Evolutionary conservation across 495 filamentous ascomycete species (phyloP), one percentile per base, ranked within the genome.

Genomic region (Xeromyces bisporus): DNA sequence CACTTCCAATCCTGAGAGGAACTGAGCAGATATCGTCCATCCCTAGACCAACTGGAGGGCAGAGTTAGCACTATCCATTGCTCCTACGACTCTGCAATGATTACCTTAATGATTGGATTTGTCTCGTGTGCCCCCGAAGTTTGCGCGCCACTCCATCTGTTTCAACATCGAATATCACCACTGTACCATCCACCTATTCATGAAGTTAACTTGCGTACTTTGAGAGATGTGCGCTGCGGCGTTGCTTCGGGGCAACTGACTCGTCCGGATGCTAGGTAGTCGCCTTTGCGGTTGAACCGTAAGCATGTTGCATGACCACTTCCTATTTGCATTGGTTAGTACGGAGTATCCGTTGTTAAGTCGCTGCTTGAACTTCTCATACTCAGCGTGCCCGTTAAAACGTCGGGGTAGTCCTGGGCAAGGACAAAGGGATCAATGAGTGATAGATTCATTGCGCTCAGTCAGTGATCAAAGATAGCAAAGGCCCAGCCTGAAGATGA

Each of bases 111-210:
- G 80, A 89, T 37, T 89, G 83, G 24, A 96, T 80, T 44, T 89
- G 84, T 36, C 77, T 65, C 11, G 80, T 87, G 56, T 99, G 89
- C 5, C 89, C 89, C 32, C 80, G 71, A 20, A 96, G 64, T 51
- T 94, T 94, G 33, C 84, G 75, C 24, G 89, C 89, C 11, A 96
- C 77, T 23, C 87, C 85, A 62, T 86, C 89, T 16, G 91, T 96
- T 48, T 94, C 91, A 25, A 94, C 66, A 48, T 99, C 89, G 62
- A 93, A 99, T 32, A 99, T 79, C 20, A 93, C 78, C 27, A 96
- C 78, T 10, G 77, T 85, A 39, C 89, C 89, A 57, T 96, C 86
- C 36, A 80, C 62, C 69, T 77, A 44, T 33, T 18, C 13, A 4
- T 31, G 31, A 28, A 18, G 15, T 48, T 26, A 50, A 36, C 28